These are phyloP conservation scores for Bertia moriformis DNA, from an alignment of 2,329 filamentous ascomycete genomes.

Conservation along the genomic window DNA sequence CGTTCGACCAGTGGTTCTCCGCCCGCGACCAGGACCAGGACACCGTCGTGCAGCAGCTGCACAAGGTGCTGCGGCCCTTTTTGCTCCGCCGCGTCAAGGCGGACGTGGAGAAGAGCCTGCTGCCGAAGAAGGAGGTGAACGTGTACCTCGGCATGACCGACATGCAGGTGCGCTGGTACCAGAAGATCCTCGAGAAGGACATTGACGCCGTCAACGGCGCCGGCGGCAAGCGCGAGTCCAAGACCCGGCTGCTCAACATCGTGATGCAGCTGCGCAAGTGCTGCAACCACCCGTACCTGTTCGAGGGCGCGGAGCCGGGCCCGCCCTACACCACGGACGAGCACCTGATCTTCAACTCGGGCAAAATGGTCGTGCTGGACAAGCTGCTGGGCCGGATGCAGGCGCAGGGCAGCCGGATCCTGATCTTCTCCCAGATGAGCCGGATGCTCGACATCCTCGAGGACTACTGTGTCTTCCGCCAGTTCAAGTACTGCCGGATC, in stretches of 20 bases:
- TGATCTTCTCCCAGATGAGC: constrained; percentile 99
- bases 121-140: constrained; percentile 96
- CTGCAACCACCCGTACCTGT: constrained; percentile 96
- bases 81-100: constrained; percentile 89
- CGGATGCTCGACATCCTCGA: constrained; percentile 91
- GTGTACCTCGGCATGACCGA: constrained; percentile 96
- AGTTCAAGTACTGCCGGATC: constrained; percentile 92
- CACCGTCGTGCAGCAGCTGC: constrained; percentile 86
- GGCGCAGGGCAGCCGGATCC: constrained; percentile 77
- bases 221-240: constrained; percentile 89
- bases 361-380: constrained; percentile 95
- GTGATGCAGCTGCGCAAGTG: constrained; percentile 99
- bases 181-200: constrained; percentile 97
- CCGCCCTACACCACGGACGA: constrained; percentile 97
- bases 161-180: constrained; percentile 98
- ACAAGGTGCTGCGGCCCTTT: constrained; percentile 85
- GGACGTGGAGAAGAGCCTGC: constrained; percentile 91
- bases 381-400: constrained; percentile 74
- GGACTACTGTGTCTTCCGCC: constrained; percentile 92
- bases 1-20: constrained; percentile 97
- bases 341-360: constrained; percentile 81
- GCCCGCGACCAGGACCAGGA: constrained; percentile 82
- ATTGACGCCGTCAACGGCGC: constrained; percentile 97
- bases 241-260: constrained; percentile 91
- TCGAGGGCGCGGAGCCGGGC: constrained; percentile 91